These are phyloP conservation scores for Dictyostelium discoideum DNA, from an alignment of 78 protist species.

Conservation along the genomic window DNA sequence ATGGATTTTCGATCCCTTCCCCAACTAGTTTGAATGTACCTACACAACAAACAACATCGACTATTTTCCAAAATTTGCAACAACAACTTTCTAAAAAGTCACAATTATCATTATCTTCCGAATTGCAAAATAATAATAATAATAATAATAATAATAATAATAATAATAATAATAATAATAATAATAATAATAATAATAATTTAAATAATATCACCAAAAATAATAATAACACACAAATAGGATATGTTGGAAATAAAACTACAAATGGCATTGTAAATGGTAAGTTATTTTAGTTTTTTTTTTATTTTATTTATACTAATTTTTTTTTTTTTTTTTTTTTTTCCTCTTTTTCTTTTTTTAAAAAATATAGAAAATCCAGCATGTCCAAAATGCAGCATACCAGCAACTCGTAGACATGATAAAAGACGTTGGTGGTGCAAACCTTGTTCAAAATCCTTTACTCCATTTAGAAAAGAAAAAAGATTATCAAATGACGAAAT, in stretches of 20 bases:
- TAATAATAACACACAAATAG: background rate
- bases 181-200: background rate
- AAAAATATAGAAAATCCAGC: conserved; percentile 27
- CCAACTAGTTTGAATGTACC: background rate
- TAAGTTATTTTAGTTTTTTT: too few species aligned
- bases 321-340: background rate
- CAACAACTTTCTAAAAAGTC: background rate
- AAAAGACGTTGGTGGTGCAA: conserved; percentile 85
- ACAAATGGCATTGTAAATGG: background rate
- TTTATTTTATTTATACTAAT: background rate
- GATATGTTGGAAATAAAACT: background rate
- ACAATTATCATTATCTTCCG: background rate
- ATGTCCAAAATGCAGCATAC: conserved; percentile 55
- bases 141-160: background rate
- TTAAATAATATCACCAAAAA: background rate
- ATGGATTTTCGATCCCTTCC: background rate
- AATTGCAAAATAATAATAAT: background rate
- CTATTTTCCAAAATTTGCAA: background rate
- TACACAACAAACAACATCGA: background rate
- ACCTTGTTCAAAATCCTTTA: conserved; percentile 67
- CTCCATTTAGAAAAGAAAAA: conserved; percentile 76
- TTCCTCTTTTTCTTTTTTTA: background rate
- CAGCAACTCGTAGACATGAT: conserved; percentile 75
- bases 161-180: background rate
- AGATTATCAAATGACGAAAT: background rate